Evolutionary conservation across 2,329 filamentous ascomycete genomes (phyloP), one percentile per base, ranked within the genome.

Genomic region (Grosmannia huntii): DNA sequence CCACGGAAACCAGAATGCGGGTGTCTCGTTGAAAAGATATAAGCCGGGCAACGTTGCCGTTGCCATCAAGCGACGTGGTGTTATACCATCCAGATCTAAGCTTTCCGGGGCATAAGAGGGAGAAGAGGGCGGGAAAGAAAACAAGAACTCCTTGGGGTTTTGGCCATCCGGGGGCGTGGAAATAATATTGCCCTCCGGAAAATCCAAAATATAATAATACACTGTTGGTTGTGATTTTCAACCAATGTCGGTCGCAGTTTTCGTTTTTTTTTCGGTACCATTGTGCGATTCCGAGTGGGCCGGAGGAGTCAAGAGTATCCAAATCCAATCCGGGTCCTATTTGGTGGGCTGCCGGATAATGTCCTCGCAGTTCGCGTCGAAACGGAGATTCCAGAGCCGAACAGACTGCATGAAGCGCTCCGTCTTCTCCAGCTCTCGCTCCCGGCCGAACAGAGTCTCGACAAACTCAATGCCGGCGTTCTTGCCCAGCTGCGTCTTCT

Each of bases 381-480:
- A 99, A 53, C 92, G 87, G 73, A 95, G 83, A 71, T 88, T 90
- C 89, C 92, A 99, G 41, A 91, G 78, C 55, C 89, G 83, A 68
- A 96, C 85, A 63, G 84, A 85, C 64, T 88, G 84, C 90, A 97
- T 97, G 73, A 96, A 83, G 72, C 87, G 89, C 76, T 96, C 90
- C 2, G 92, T 96, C 72, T 85, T 85, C 70, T 91, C 85, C 58
- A 96, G 79, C 74, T 96, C 89, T 62, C 90, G 83, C 68, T 97
- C 92, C 62, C 87, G 85, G 64, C 91, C 92, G 66, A 97, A 97
- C 66, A 99, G 89, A 56, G 90, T 91, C 70, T 96, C 87, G 67
- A 99, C 92, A 67, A 99, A 97, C 75, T 96, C 91, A 65, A 88
- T 86, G 56, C 94, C 94, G 57, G 90, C 90, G 70, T 90, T 92